Percentiles rank a stretch among this genome's conserved stretches.
phyloP scores from a whole-genome alignment of 352 stramenopile genomes.

The Globisporangium emineosum region DNA sequence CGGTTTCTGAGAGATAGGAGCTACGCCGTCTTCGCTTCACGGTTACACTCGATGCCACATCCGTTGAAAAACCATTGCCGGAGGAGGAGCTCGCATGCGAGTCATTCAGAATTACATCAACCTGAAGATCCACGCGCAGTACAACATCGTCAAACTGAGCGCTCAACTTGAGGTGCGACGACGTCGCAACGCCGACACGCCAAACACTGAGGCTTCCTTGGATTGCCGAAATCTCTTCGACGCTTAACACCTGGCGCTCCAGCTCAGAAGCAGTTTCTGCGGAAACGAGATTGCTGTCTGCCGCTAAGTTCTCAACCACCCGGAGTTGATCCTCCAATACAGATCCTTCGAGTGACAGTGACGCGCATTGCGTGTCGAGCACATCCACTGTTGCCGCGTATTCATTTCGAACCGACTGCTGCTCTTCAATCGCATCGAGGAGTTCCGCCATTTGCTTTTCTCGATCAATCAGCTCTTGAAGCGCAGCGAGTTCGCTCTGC shows the following conservation, averaged over 20 bases:
- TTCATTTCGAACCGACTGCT: slow-evolving; percentile 61
- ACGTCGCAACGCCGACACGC: slow-evolving; percentile 44
- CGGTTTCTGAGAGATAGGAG: slow-evolving; percentile 30
- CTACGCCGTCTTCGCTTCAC: slow-evolving; percentile 22
- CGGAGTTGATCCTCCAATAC: slow-evolving; percentile 61
- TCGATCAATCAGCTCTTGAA: slow-evolving; percentile 65
- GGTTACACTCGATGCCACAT: slow-evolving; percentile 23
- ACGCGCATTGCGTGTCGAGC: slow-evolving; percentile 58
- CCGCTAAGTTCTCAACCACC: slow-evolving; percentile 44
- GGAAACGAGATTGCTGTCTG: slow-evolving; percentile 14
- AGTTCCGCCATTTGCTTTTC: slow-evolving; percentile 67
- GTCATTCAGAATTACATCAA: slow-evolving; percentile 30
- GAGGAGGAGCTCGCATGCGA: background rate
- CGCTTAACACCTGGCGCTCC: slow-evolving; percentile 43
- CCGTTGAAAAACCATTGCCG: slow-evolving; percentile 19
- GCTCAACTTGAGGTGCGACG: slow-evolving; percentile 37
- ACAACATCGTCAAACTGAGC: slow-evolving; percentile 50
- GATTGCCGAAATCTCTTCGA: slow-evolving; percentile 52
- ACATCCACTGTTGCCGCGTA: slow-evolving; percentile 51
- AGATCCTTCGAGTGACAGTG: slow-evolving; percentile 61
- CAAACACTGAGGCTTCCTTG: slow-evolving; percentile 50
- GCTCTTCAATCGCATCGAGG: slow-evolving; percentile 77
- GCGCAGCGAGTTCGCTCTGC: slow-evolving; percentile 49
- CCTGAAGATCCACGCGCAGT: slow-evolving; percentile 38
- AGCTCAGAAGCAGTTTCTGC: slow-evolving; percentile 28